phyloP scores from a whole-genome alignment of 129 eudicot genomes.

The Flaveria brownii region DNA sequence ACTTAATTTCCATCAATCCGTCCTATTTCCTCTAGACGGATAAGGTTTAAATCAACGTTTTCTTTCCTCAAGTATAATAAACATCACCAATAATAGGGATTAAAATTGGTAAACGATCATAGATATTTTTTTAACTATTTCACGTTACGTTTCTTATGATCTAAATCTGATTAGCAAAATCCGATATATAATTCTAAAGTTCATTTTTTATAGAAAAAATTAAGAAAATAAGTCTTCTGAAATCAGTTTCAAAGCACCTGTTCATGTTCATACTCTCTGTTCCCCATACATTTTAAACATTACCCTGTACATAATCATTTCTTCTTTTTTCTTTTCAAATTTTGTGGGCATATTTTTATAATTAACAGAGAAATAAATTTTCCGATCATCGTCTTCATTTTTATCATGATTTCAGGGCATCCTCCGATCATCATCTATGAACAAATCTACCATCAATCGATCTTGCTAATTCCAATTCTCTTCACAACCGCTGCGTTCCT shows the following conservation, averaged over 20 bases:
- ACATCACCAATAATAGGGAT: no score
- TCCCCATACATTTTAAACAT: slow-evolving; percentile 20
- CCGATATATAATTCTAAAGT: no score
- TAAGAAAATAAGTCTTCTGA: not conserved
- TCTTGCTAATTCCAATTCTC: slow-evolving; percentile 76
- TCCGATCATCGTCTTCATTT: slow-evolving; percentile 30
- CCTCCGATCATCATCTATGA: slow-evolving; percentile 26
- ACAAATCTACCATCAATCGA: slow-evolving; percentile 43
- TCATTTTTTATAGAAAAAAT: not conserved
- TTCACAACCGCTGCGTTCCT: slow-evolving; percentile 64
- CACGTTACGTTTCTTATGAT: no score
- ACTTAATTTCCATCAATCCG: no score
- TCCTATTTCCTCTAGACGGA: no score
- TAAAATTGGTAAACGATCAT: no score
- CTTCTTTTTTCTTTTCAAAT: not conserved
- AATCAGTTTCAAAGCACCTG: not conserved
- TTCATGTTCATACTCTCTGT: not conserved
- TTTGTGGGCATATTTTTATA: slow-evolving; percentile 4
- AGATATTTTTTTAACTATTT: no score
- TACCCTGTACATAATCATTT: slow-evolving; percentile 34
- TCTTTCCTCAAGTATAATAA: no score
- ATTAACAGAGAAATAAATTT: slow-evolving; percentile 35
- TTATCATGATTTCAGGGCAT: not conserved
- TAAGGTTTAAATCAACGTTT: no score
- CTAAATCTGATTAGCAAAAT: no score